Conservation (phyloP, 1,284 basidiomycete genomes). For the Pseudozyma hubeiensis region DNA sequence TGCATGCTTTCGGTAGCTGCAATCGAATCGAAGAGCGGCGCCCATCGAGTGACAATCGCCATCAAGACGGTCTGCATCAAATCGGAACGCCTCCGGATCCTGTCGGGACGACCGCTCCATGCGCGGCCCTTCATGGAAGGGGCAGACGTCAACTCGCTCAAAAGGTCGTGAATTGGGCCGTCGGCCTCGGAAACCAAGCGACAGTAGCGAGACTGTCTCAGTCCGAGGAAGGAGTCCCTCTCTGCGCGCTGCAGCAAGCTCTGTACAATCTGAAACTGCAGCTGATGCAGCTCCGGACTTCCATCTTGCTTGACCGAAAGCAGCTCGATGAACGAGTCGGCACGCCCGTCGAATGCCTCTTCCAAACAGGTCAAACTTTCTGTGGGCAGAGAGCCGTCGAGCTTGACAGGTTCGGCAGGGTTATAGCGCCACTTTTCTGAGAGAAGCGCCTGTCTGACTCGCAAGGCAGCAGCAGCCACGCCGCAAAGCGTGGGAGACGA, state of each 20-base stretch:
- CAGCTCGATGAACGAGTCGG: slow-evolving; percentile 28
- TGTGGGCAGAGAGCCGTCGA: slow-evolving; percentile 37
- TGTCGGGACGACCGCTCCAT: slow-evolving; percentile 25
- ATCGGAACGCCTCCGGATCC: slow-evolving; percentile 4
- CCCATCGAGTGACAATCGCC: slow-evolving; percentile 48
- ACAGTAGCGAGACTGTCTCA: slow-evolving; percentile 26
- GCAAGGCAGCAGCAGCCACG: slow-evolving; percentile 39
- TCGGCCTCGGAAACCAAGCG: slow-evolving; percentile 7
- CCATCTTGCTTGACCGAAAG: not conserved
- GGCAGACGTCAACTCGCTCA: slow-evolving; percentile 7
- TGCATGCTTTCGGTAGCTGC: slow-evolving; percentile 10
- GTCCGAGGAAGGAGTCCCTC: slow-evolving; percentile 20
- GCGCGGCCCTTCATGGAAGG: not conserved
- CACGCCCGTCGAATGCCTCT: slow-evolving; percentile 29
- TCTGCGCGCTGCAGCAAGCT: slow-evolving; percentile 44
- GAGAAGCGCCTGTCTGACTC: slow-evolving; percentile 29
- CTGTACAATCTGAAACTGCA: slow-evolving; percentile 37
- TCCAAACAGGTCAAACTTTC: slow-evolving; percentile 36
- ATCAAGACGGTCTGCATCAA: slow-evolving; percentile 48
- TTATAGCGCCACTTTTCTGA: slow-evolving; percentile 46
- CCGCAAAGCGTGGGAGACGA: slow-evolving; percentile 2
- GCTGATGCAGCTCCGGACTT: slow-evolving; percentile 4
- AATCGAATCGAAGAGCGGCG: slow-evolving; percentile 33
- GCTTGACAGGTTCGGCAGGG: slow-evolving; percentile 39
- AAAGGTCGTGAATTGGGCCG: slow-evolving; percentile 6